These are phyloP conservation scores for Monilinia fructicola DNA, from an alignment of 2,329 filamentous ascomycete genomes.

Conservation along the genomic window DNA sequence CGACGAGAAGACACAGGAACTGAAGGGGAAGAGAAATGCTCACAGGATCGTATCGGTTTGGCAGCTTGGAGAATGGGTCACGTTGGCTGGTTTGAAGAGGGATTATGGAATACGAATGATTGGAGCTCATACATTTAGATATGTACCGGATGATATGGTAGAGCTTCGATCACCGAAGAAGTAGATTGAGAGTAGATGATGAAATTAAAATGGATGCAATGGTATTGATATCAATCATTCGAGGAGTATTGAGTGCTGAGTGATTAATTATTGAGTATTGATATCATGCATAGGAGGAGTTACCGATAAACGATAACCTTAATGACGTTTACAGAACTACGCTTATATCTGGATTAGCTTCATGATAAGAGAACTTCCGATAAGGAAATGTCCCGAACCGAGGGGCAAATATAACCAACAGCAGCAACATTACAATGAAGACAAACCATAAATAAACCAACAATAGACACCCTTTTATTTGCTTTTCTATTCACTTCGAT, in stretches of 20 bases:
- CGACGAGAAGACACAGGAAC: background rate
- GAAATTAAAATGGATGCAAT: too few relatives aligned
- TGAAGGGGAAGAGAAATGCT: too few relatives aligned
- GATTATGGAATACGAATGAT: background rate
- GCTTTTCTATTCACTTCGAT: background rate
- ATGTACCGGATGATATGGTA: too few relatives aligned
- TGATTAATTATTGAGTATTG: background rate
- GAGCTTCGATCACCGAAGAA: background rate
- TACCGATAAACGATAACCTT: background rate
- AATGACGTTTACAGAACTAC: background rate
- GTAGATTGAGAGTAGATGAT: background rate
- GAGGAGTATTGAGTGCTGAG: too few relatives aligned
- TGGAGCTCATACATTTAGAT: too few relatives aligned
- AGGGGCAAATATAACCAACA: constrained; percentile 12
- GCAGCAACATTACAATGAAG: background rate
- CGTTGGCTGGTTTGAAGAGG: background rate
- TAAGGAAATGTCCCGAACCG: background rate
- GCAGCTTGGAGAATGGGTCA: too few relatives aligned
- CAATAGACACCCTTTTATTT: background rate
- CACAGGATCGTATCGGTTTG: background rate
- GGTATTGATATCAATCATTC: background rate
- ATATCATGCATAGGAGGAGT: background rate
- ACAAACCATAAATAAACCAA: background rate
- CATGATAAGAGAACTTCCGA: background rate
- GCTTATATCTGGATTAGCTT: too few relatives aligned